Percentiles rank a stretch among this genome's conserved stretches.
Evolutionary conservation across 257 asterid species (phyloP).

Genomic region (Pogostemon cablin): DNA sequence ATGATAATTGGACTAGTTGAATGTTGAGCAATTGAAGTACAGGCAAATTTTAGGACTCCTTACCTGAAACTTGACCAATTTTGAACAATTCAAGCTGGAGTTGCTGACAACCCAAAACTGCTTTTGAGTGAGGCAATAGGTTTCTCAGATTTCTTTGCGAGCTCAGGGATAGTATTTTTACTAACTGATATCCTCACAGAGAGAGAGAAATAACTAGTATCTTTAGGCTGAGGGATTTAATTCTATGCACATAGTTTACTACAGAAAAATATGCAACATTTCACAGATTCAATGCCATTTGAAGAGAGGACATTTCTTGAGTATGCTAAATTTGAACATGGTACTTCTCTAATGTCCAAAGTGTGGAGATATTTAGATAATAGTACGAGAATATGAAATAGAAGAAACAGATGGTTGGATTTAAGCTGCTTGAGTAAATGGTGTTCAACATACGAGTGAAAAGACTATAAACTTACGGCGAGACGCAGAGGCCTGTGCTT

Average conservation of each 20-base stretch:
- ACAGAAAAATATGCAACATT: conserved; percentile 1
- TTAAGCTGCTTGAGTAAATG: conserved; percentile 10
- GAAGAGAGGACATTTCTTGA: not conserved
- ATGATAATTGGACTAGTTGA: not conserved
- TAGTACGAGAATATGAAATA: not conserved
- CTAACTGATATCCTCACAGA: conserved; percentile 53
- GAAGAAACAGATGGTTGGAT: conserved; percentile 5
- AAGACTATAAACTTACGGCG: conserved; percentile 58
- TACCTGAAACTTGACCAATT: conserved; percentile 35
- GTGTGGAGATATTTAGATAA: not conserved
- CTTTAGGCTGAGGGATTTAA: conserved; percentile 8
- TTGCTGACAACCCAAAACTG: conserved; percentile 66
- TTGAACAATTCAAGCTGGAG: conserved; percentile 40
- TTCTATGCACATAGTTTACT: not conserved
- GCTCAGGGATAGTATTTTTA: conserved; percentile 72
- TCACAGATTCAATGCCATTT: not conserved
- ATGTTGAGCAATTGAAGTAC: conserved; percentile 2
- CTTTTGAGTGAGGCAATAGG: conserved; percentile 65
- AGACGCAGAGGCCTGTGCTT: conserved; percentile 70
- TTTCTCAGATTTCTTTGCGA: conserved; percentile 66
- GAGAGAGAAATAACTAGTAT: conserved; percentile 4
- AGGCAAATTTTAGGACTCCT: conserved; percentile 24
- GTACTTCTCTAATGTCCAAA: not conserved
- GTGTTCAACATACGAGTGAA: not conserved
- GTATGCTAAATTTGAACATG: not conserved